Percentiles rank a stretch among this genome's conserved stretches.
These are phyloP conservation scores for Yarrowia divulgata DNA, from an alignment of 805 yeast genomes.

Conservation along the genomic window DNA sequence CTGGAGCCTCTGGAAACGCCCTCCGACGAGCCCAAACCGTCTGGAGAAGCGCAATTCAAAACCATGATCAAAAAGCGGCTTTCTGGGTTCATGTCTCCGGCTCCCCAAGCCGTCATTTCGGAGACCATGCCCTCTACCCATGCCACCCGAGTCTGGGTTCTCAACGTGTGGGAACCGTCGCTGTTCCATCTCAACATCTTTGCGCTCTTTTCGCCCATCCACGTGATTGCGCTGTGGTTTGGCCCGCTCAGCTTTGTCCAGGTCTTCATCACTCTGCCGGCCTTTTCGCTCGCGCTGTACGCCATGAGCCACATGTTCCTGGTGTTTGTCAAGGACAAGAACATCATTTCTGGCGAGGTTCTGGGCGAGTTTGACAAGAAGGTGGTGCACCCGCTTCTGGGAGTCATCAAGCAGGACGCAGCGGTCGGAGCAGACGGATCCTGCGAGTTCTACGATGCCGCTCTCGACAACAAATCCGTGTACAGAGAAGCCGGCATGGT, in stretches of 20 bases:
- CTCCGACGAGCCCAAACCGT: constrained; percentile 27
- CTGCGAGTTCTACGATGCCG: constrained; percentile 46
- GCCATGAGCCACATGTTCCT: constrained; percentile 57
- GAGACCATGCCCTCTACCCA: too few species aligned
- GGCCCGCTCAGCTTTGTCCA: constrained; percentile 52
- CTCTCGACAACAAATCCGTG: constrained; percentile 43
- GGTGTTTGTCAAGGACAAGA: constrained; percentile 62
- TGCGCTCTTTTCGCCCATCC: constrained; percentile 66
- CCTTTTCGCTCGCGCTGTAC: constrained; percentile 50
- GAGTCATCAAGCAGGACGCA: constrained; percentile 63
- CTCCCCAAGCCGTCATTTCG: not conserved
- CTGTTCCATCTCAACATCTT: constrained; percentile 61
- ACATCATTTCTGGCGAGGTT: constrained; percentile 64
- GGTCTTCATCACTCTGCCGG: constrained; percentile 52
- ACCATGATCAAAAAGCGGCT: constrained; percentile 8
- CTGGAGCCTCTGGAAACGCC: constrained; percentile 25
- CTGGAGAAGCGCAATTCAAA: constrained; percentile 22
- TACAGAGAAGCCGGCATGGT: not conserved
- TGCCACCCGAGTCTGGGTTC: constrained; percentile 54
- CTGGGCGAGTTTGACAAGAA: constrained; percentile 69
- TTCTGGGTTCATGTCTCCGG: constrained; percentile 19
- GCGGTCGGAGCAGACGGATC: constrained; percentile 54
- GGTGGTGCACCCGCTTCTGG: constrained; percentile 64
- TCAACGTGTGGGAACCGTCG: constrained; percentile 73
- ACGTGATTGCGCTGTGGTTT: constrained; percentile 54